Evolutionary conservation across 2,329 filamentous ascomycete species (phyloP).

Genomic region (Alternaria infectoria): DNA sequence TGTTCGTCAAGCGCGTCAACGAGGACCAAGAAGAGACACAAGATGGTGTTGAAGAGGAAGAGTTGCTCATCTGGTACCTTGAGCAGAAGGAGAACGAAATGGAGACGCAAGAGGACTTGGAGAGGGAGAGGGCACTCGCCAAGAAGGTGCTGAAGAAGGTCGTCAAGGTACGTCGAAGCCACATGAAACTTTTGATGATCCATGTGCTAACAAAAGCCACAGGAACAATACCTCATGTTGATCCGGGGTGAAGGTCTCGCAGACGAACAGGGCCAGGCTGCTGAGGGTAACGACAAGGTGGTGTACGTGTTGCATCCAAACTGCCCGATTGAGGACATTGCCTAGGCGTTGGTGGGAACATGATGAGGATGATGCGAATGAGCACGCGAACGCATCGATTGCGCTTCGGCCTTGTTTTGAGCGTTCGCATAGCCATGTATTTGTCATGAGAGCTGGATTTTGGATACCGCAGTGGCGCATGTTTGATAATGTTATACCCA

Average conservation of each 20-base stretch:
- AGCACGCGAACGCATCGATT: background rate
- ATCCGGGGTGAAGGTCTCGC: constrained; percentile 86
- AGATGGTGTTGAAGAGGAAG: constrained; percentile 84
- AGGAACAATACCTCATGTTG: constrained; percentile 67
- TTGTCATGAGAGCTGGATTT: background rate
- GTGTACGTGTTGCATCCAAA: constrained; percentile 95
- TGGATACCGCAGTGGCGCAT: background rate
- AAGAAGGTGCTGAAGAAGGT: constrained; percentile 92
- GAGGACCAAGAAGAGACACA: constrained; percentile 78
- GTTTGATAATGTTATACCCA: background rate
- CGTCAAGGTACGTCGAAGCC: constrained; percentile 75
- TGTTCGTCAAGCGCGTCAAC: constrained; percentile 81
- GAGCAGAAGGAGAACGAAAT: constrained; percentile 89
- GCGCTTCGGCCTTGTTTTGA: background rate
- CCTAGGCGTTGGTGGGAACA: background rate
- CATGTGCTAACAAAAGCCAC: constrained; percentile 22
- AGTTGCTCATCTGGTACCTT: constrained; percentile 85
- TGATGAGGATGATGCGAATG: background rate
- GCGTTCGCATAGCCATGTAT: background rate
- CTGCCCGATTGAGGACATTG: constrained; percentile 74
- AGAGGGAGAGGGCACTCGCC: constrained; percentile 74
- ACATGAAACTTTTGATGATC: background rate
- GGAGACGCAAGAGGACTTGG: constrained; percentile 78
- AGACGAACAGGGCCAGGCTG: constrained; percentile 70
- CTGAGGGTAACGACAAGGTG: constrained; percentile 55